These are phyloP conservation scores for Endoconidiophora laricicola DNA, from an alignment of 2,329 filamentous ascomycete genomes.

Conservation along the genomic window DNA sequence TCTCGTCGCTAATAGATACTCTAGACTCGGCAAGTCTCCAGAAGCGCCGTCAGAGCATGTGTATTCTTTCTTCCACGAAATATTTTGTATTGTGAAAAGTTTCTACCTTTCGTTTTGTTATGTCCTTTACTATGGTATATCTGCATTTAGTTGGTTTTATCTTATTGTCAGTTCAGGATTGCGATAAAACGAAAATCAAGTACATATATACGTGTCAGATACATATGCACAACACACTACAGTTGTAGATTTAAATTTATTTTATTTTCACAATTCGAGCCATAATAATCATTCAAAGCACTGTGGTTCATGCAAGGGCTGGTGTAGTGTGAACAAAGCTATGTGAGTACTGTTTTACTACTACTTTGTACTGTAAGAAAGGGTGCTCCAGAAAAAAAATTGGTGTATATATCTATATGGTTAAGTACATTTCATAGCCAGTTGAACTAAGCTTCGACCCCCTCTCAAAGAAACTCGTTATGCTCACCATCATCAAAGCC, in stretches of 20 bases:
- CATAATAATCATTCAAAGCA: background rate
- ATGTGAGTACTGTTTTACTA: too few relatives aligned
- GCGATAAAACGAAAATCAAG: too few relatives aligned
- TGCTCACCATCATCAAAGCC: conserved; percentile 81
- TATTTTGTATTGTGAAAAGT: background rate
- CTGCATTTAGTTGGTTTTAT: too few relatives aligned
- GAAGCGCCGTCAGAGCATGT: conserved; percentile 11
- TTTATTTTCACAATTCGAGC: background rate
- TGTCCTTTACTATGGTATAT: too few relatives aligned
- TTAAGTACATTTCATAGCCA: background rate
- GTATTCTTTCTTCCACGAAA: conserved; percentile 2
- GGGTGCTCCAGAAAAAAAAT: background rate
- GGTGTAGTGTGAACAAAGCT: background rate
- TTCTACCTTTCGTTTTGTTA: background rate
- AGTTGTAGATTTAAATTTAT: too few relatives aligned
- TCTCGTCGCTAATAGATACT: background rate
- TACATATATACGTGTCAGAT: too few relatives aligned
- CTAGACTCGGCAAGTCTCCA: background rate
- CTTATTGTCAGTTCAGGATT: too few relatives aligned
- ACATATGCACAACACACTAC: too few relatives aligned
- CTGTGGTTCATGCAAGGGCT: background rate
- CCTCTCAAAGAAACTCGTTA: conserved; percentile 53
- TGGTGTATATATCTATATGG: background rate
- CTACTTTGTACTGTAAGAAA: too few relatives aligned
- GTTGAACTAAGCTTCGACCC: background rate